Conservation (phyloP, 2,329 filamentous ascomycete genomes). For the Berkeleyomyces rouxiae region DNA sequence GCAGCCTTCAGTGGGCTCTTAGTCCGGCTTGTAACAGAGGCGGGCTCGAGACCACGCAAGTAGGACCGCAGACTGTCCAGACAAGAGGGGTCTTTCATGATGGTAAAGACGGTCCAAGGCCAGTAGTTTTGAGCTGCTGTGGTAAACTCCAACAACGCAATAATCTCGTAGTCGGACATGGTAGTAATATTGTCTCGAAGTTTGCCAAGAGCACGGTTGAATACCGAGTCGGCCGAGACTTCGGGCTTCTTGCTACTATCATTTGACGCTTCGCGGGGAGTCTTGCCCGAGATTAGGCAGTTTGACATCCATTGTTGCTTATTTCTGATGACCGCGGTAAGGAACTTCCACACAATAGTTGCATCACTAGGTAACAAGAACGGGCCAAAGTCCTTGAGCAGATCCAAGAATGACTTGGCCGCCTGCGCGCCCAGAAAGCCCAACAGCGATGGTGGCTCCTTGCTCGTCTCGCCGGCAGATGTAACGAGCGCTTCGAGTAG, state of each 20-base stretch:
- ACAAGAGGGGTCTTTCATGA: conserved; percentile 58
- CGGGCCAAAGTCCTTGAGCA: conserved; percentile 64
- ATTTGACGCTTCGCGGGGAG: conserved; percentile 47
- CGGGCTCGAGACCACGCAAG: conserved; percentile 40
- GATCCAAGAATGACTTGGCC: conserved; percentile 66
- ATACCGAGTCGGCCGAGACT: conserved; percentile 42
- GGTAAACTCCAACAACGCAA: conserved; percentile 73
- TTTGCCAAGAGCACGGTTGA: conserved; percentile 55
- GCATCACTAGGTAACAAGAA: conserved; percentile 49
- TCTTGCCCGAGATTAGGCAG: conserved; percentile 75
- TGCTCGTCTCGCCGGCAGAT: conserved; percentile 36
- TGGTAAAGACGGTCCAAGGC: conserved; percentile 78
- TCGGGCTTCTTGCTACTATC: conserved; percentile 23
- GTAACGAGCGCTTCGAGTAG: conserved; percentile 60
- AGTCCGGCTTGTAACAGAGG: conserved; percentile 34
- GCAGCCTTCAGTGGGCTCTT: conserved; percentile 37
- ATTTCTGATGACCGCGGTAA: conserved; percentile 72
- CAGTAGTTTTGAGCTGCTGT: conserved; percentile 82
- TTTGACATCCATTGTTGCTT: conserved; percentile 94
- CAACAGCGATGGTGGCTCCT: conserved; percentile 82
- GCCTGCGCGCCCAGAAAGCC: conserved; percentile 72
- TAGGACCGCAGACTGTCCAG: conserved; percentile 56
- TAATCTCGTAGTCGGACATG: conserved; percentile 46
- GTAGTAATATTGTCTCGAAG: conserved; percentile 45
- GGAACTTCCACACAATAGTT: conserved; percentile 63